These are phyloP conservation scores for Ustilago loliicola DNA, from an alignment of 1,284 basidiomycete genomes.

Conservation along the genomic window DNA sequence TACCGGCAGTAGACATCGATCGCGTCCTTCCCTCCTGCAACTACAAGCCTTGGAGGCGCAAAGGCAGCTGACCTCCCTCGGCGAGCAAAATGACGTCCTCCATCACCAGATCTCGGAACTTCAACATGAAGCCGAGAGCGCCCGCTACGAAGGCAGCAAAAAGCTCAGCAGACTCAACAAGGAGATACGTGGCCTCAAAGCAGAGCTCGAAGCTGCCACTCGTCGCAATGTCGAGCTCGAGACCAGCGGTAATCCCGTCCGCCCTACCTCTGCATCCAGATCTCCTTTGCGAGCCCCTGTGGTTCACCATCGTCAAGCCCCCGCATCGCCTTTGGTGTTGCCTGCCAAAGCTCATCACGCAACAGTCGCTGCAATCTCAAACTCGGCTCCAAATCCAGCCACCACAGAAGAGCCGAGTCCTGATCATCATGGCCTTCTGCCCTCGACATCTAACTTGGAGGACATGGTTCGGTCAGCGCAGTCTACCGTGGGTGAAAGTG, in stretches of 20 bases:
- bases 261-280: constrained; percentile 10
- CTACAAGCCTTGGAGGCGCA: constrained; percentile 52
- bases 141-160: constrained; percentile 53
- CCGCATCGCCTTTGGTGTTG: constrained; percentile 11
- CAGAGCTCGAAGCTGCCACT: constrained; percentile 59
- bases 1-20: constrained; percentile 24
- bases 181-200: constrained; percentile 61
- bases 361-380: background rate
- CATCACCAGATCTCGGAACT: constrained; percentile 61
- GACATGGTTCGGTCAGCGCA: constrained; percentile 27
- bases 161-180: constrained; percentile 53
- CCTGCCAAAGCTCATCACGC: background rate
- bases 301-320: background rate
- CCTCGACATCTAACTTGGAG: constrained; percentile 47
- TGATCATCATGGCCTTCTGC: constrained; percentile 12
- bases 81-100: constrained; percentile 60
- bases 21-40: constrained; percentile 36
- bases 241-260: background rate
- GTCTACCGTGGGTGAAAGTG: constrained; percentile 41
- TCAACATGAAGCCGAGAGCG: constrained; percentile 58
- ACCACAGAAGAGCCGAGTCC: constrained; percentile 5
- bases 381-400: background rate
- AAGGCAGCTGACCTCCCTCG: constrained; percentile 54
- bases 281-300: constrained; percentile 13
- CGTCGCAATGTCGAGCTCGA: constrained; percentile 61